A percentile compares a stretch with the other conserved stretches of the same genome.
These are phyloP conservation scores for Fusarium camptoceras DNA, from an alignment of 2,329 filamentous ascomycete genomes.

Conservation along the genomic window DNA sequence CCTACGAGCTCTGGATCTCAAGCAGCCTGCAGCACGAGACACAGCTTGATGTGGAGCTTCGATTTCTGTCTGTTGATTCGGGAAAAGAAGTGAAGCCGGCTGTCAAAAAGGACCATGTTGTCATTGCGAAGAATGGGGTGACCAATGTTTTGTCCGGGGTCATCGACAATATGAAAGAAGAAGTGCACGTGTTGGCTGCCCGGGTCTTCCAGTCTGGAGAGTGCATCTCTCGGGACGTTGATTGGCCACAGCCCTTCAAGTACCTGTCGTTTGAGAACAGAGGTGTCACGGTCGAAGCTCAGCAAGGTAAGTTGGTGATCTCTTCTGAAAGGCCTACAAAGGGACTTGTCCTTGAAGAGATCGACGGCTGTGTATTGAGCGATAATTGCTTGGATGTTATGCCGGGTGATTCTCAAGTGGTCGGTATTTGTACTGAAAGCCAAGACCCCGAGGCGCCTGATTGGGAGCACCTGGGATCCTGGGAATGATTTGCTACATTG, in stretches of 20 bases:
- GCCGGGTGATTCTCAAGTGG: constrained; percentile 54
- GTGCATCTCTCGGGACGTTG: constrained; percentile 53
- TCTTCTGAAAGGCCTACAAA: constrained; percentile 63
- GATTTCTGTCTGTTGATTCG: not conserved
- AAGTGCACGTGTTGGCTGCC: not conserved
- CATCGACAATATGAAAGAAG: not conserved
- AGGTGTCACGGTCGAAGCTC: constrained; percentile 50
- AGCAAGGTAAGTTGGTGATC: constrained; percentile 44
- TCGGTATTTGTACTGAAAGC: not conserved
- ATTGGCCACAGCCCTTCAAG: constrained; percentile 73
- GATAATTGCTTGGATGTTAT: constrained; percentile 71
- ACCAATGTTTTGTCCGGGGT: not conserved
- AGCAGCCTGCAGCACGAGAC: not conserved
- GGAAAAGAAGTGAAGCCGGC: not conserved
- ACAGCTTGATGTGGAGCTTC: not conserved
- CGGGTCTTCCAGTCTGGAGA: not conserved
- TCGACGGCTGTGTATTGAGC: constrained; percentile 58
- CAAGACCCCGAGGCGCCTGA: not conserved
- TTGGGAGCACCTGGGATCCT: not conserved
- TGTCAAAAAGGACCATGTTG: not conserved
- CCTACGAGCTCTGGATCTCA: not conserved
- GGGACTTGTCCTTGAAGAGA: constrained; percentile 65
- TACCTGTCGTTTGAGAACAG: constrained; percentile 64
- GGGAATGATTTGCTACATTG: not conserved
- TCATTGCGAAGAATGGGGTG: not conserved